Base-by-base conservation (phyloP, 192 early-diverging fungal genomes). In the Radiomyces spectabilis region DNA sequence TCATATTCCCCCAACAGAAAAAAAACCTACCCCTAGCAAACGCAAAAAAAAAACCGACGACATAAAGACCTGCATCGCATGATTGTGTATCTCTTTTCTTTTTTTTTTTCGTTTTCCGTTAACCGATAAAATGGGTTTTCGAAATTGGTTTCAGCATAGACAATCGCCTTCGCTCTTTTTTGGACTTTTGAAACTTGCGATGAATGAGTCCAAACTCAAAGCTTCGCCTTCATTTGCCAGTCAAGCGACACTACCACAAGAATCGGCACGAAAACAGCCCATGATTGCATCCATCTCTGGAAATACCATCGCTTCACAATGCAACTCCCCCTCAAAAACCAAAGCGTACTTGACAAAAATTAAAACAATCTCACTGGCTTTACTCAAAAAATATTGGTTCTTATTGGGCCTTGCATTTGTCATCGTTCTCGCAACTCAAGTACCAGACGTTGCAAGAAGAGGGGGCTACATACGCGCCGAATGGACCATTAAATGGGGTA, bases 401-500 rank as follows among this genome's bases (percentile, higher is more conserved):
- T 41, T 69, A 1, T 43, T 80, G 63, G 83, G 83, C 3, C 74
- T 85, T 1, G 63, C 66, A 16, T 8, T 76, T 18, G 81, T 64
- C 19, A 85, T 85, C 48, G 63, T 62, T 21, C 59, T 85, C 30
- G 83, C 81, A 3, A 69, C 73, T 16, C 66, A 68, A 39, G 78
- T 67, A 24, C 83, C 83, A 24, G 49, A 9, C 1, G 65, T 79
- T 43, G 83, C 75, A 19, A 72, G 69, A 49, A 78, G 66, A 31
- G 61, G 59, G 1, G 71, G 71, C 9, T 59, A 69, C 27, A 52
- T 71, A 33, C 65, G 51, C 2, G 55, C 73, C 16, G 78, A 85
- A 49, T 81, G 77, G 58, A 66, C 77, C 4, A 76, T 85, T 57
- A 75, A 73, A 37, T 85, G 79, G 53, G 80, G 67, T 37, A 48